Evolutionary conservation across 768 basidiomycete species (phyloP).

Genomic region (Lactarius tabidus): DNA sequence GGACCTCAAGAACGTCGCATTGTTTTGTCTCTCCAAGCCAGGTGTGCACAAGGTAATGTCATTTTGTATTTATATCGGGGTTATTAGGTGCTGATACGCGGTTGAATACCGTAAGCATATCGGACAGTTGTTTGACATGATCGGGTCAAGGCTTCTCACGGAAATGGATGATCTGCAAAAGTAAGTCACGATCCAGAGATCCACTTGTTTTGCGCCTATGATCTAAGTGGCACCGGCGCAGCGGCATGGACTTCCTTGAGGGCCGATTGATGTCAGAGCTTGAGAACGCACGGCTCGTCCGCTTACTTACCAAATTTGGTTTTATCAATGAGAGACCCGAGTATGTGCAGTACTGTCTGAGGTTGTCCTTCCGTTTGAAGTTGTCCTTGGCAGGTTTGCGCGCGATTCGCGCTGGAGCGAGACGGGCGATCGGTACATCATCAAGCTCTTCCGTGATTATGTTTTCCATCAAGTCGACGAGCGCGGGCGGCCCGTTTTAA

Average conservation of each 20-base stretch:
- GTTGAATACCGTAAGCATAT: conserved; percentile 49
- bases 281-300: conserved; percentile 89
- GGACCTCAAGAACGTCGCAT: conserved; percentile 76
- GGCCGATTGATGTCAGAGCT: conserved; percentile 81
- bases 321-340: conserved; percentile 99
- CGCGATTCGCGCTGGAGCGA: conserved; percentile 96
- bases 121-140: conserved; percentile 75
- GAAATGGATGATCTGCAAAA: conserved; percentile 83
- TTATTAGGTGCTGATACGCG: not conserved
- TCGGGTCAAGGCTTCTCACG: conserved; percentile 62
- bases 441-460: conserved; percentile 97
- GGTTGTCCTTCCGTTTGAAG: not conserved
- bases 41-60: conserved; percentile 56
- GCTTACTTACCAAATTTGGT: conserved; percentile 88
- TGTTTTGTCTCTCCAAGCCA: conserved; percentile 75
- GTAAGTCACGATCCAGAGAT: conserved; percentile 40
- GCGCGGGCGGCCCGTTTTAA: conserved; percentile 81
- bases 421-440: conserved; percentile 95
- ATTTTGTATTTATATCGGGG: conserved; percentile 8
- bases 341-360: conserved; percentile 45
- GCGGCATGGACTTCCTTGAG: conserved; percentile 79
- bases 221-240: conserved; percentile 31
- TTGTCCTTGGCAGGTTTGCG: conserved; percentile 62
- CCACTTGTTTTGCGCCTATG: conserved; percentile 4
- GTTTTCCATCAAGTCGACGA: conserved; percentile 98